These are phyloP conservation scores for Rhododendron williamsianum DNA, from an alignment of 148 eudicot genomes.

Conservation along the genomic window DNA sequence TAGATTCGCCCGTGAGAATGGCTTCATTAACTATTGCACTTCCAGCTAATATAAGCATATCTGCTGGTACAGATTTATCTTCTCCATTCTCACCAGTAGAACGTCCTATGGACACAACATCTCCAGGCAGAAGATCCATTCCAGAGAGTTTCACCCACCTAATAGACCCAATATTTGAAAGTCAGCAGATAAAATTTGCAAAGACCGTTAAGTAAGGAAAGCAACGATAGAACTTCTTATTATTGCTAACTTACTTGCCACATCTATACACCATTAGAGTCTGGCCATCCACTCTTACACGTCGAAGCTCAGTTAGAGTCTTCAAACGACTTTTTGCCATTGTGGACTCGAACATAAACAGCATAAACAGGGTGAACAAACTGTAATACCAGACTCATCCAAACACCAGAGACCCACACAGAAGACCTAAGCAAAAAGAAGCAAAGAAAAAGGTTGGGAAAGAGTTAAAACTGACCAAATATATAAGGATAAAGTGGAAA, in stretches of 20 bases:
- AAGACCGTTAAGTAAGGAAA: not conserved
- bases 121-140: slow-evolving; percentile 93
- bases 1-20: slow-evolving; percentile 96
- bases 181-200: slow-evolving; percentile 10
- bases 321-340: slow-evolving; percentile 96
- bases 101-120: slow-evolving; percentile 94
- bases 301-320: slow-evolving; percentile 95
- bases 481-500: not conserved
- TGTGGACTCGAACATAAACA: slow-evolving; percentile 96
- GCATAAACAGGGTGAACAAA: slow-evolving; percentile 88
- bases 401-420: slow-evolving; percentile 99
- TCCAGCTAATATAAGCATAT: slow-evolving; percentile 91
- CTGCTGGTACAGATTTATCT: slow-evolving; percentile 93
- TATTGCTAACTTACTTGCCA: slow-evolving; percentile 69
- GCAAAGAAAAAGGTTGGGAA: not conserved
- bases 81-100: slow-evolving; percentile 78
- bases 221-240: not conserved
- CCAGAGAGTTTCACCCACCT: slow-evolving; percentile 94
- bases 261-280: slow-evolving; percentile 86
- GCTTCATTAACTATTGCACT: slow-evolving; percentile 98
- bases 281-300: slow-evolving; percentile 90
- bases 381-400: slow-evolving; percentile 99
- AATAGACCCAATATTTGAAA: slow-evolving; percentile 18
- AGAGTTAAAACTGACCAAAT: slow-evolving; percentile 1
- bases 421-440: slow-evolving; percentile 57